Conservation (phyloP, 176 grass and related monocot species). For the Poa pratensis region DNA sequence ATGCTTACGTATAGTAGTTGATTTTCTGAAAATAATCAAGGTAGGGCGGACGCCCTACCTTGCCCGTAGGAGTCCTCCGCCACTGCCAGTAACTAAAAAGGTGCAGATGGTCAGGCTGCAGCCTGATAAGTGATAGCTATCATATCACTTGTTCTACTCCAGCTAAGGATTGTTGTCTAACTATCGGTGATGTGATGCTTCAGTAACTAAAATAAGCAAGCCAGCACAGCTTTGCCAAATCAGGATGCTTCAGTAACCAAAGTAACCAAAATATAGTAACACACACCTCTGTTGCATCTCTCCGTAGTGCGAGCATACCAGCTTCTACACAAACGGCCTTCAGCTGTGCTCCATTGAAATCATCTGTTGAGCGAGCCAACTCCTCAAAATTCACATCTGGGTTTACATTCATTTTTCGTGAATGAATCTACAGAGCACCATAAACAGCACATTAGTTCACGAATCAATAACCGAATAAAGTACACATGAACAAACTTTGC, state of each 20-base stretch:
- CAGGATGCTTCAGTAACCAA: background rate
- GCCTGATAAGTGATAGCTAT: background rate
- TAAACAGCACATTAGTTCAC: constrained; percentile 26
- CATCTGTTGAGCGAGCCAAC: constrained; percentile 86
- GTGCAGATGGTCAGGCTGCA: background rate
- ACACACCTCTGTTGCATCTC: constrained; percentile 88
- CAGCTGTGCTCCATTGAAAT: constrained; percentile 88
- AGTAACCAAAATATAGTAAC: background rate
- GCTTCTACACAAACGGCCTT: constrained; percentile 97
- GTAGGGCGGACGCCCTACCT: too few relatives aligned
- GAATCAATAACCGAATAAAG: background rate
- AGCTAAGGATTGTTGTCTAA: background rate
- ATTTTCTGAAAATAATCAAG: too few relatives aligned
- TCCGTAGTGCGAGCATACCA: constrained; percentile 83
- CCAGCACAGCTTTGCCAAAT: background rate
- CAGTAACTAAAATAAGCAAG: background rate
- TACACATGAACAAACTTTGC: background rate
- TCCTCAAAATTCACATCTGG: constrained; percentile 98
- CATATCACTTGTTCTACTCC: background rate
- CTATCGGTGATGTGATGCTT: background rate
- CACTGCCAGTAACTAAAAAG: background rate
- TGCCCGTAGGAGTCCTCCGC: too few relatives aligned
- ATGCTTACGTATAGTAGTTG: too few relatives aligned
- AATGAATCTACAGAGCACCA: constrained; percentile 73
- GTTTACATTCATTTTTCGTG: constrained; percentile 93